Conservation (phyloP, 2,329 filamentous ascomycete genomes). For the Ilyonectria destructans region DNA sequence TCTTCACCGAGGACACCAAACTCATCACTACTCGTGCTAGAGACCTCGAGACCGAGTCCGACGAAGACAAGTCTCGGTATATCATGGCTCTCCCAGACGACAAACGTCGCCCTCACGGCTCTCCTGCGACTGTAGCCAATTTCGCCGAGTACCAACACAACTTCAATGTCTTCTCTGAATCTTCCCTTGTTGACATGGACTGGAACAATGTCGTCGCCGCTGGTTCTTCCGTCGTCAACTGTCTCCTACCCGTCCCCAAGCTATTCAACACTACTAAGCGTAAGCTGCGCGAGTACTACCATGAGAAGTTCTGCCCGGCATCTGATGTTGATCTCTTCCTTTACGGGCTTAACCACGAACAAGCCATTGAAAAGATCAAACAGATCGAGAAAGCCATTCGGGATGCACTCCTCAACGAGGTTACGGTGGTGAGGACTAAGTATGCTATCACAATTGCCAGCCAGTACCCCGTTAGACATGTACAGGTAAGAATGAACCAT, state of each 20-base stretch:
- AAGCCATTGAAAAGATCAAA: conserved; percentile 88
- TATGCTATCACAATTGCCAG: conserved; percentile 90
- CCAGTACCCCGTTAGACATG: conserved; percentile 86
- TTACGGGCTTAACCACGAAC: conserved; percentile 83
- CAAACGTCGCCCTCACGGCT: conserved; percentile 74
- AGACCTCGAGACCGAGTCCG: conserved; percentile 70
- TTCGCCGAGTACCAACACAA: conserved; percentile 83
- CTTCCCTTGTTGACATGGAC: conserved; percentile 81
- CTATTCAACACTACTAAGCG: conserved; percentile 76
- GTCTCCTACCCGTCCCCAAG: conserved; percentile 79
- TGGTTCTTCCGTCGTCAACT: conserved; percentile 86
- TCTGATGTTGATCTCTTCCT: conserved; percentile 92
- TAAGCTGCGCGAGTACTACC: conserved; percentile 81
- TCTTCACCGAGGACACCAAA: conserved; percentile 73
- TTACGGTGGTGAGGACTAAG: conserved; percentile 88
- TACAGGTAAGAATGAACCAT: conserved; percentile 66
- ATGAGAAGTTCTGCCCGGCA: conserved; percentile 84
- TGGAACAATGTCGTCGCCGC: conserved; percentile 89
- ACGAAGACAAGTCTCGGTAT: conserved; percentile 75
- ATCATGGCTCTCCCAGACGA: conserved; percentile 78
- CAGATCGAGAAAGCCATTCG: conserved; percentile 83
- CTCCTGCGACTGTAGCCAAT: conserved; percentile 77
- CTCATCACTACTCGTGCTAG: conserved; percentile 76
- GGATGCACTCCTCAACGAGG: conserved; percentile 86
- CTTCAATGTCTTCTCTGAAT: conserved; percentile 88